A percentile compares a stretch with the other conserved stretches of the same genome.
Conservation (phyloP, 176 grass and related monocot genomes). For the bread wheat (Triticum aestivum) region DNA sequence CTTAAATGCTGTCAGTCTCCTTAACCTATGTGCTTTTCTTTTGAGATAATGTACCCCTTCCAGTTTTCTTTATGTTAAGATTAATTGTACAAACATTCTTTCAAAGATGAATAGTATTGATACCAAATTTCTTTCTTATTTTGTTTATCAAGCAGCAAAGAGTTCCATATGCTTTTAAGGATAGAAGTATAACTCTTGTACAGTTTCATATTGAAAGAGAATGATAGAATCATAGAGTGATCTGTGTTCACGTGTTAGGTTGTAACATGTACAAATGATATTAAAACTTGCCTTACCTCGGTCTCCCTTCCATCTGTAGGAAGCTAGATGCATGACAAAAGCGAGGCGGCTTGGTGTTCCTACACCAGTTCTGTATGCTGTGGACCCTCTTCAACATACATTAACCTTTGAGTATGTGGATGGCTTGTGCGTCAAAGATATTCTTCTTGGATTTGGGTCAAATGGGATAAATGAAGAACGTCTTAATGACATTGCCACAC, state of each 20-base stretch:
- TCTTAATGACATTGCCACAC: slow-evolving; percentile 64
- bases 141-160: background rate
- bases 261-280: background rate
- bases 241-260: slow-evolving; percentile 12
- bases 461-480: slow-evolving; percentile 65
- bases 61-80: background rate
- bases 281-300: slow-evolving; percentile 15
- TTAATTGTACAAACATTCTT: background rate
- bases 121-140: background rate
- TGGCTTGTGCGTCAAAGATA: slow-evolving; percentile 79
- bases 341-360: slow-evolving; percentile 85
- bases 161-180: background rate
- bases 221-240: slow-evolving; percentile 14
- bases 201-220: background rate
- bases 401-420: slow-evolving; percentile 86
- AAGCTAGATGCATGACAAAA: slow-evolving; percentile 98
- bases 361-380: slow-evolving; percentile 84
- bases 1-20: slow-evolving; percentile 69
- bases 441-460: slow-evolving; percentile 81
- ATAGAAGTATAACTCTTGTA: background rate
- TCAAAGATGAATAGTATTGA: background rate
- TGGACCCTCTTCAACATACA: slow-evolving; percentile 74
- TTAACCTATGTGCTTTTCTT: slow-evolving; percentile 1
- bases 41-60: background rate
- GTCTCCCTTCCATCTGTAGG: slow-evolving; percentile 41